Percentiles rank a stretch among this genome's conserved stretches.
Evolutionary conservation across 2,329 filamentous ascomycete genomes (phyloP).

Genomic region (Arthrobotrys musiformis): DNA sequence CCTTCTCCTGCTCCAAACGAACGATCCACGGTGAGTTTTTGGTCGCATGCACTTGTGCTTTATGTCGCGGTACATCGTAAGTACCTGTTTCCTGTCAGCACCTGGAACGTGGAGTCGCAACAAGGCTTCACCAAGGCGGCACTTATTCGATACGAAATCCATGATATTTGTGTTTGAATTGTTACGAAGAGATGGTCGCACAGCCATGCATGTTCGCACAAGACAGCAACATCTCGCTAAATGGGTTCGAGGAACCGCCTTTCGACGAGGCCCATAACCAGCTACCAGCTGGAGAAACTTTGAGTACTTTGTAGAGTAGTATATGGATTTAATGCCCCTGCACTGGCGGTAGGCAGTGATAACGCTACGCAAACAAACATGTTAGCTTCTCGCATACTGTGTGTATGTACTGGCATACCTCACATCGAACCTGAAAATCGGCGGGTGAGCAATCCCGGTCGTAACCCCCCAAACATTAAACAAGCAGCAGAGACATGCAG

Average conservation of each 20-base stretch:
- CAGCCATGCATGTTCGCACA: not conserved
- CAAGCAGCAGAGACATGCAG: slow-evolving; percentile 46
- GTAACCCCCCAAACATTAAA: slow-evolving; percentile 45
- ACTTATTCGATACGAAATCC: slow-evolving; percentile 6
- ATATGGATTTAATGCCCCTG: slow-evolving; percentile 22
- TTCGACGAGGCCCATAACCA: not conserved
- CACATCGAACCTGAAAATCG: slow-evolving; percentile 32
- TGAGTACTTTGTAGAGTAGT: too few species aligned
- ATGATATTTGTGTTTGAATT: not conserved
- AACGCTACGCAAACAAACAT: slow-evolving; percentile 31
- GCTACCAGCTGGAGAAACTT: not conserved
- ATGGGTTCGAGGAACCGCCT: not conserved
- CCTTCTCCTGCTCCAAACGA: slow-evolving; percentile 28
- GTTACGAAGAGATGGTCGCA: slow-evolving; percentile 24
- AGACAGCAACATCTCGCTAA: not conserved
- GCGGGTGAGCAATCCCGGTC: slow-evolving; percentile 48
- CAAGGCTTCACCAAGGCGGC: slow-evolving; percentile 16
- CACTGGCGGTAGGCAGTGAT: slow-evolving; percentile 12
- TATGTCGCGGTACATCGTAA: slow-evolving; percentile 24
- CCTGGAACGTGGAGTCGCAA: slow-evolving; percentile 15
- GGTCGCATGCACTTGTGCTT: slow-evolving; percentile 38
- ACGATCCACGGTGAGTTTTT: slow-evolving; percentile 19
- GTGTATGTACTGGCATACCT: too few species aligned
- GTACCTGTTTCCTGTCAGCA: slow-evolving; percentile 24
- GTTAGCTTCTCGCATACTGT: slow-evolving; percentile 27